Conservation (phyloP, 208 protist genomes). For the Giardia duodenalis region DNA sequence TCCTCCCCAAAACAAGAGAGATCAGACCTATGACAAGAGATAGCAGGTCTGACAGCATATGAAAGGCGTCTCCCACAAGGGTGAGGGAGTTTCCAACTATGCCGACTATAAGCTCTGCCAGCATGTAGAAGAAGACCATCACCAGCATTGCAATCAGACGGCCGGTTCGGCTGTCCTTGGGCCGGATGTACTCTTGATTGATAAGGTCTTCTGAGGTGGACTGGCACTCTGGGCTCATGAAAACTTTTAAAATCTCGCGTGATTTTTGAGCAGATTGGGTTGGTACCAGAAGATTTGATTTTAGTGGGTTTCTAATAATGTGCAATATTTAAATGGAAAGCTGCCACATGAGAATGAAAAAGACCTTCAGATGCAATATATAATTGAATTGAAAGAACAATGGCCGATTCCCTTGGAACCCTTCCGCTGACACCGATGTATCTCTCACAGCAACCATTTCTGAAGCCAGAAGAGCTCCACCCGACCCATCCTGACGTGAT, state of each 20-base stretch:
- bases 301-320: too few relatives aligned
- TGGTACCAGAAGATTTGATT: too few relatives aligned
- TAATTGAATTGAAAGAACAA: neutral
- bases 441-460: neutral
- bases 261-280: too few relatives aligned
- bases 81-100: constrained; percentile 18
- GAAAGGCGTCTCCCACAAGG: constrained; percentile 1
- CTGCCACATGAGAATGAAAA: too few relatives aligned
- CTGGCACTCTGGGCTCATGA: too few relatives aligned
- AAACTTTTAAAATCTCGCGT: too few relatives aligned
- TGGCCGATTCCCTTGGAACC: too few relatives aligned
- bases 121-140: constrained; percentile 18
- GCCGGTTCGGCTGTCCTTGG: neutral
- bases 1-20: neutral
- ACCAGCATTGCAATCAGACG: constrained; percentile 23
- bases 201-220: neutral
- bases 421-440: neutral
- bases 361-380: too few relatives aligned
- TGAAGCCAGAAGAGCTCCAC: neutral
- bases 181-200: neutral
- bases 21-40: constrained; percentile 10
- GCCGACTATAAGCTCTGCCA: constrained; percentile 22
- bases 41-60: constrained; percentile 11
- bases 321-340: too few relatives aligned
- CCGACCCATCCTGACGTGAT: constrained; percentile 31